Base-by-base conservation (phyloP, 257 asterid genomes). In the Penstemon eatonii region DNA sequence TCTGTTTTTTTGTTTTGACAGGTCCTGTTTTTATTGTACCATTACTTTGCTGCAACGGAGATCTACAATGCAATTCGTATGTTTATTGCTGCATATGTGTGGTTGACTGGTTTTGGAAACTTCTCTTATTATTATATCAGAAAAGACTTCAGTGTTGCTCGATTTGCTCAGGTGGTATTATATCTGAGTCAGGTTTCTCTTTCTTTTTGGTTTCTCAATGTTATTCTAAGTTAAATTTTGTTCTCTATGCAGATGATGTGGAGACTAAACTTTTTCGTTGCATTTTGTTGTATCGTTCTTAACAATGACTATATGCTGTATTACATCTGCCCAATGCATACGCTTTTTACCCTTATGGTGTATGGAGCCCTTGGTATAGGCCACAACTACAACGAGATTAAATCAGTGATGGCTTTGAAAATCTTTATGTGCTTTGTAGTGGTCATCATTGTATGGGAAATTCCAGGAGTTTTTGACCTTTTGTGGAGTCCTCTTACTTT, bases 61-160 rank as follows among this genome's bases (percentile, higher is more conserved):
- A 89, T 93, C 57, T 90, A 93, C 84, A 93, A 93, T 72, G 99
- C 99, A 13, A 88, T 90, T 78, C 97, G 97, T 69, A 69, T 93
- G 73, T 93, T 90, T 64, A 93, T 93, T 74, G 99, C 99, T 78
- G 99, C 97, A 60, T 93, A 93, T 75, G 97, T 93, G 56, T 90
- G 99, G 99, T 88, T 90, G 99, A 93, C 97, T 69, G 99, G 99
- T 54, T 93, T 93, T 61, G 99, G 97, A 60, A 93, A 93, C 83
- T 93, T 93, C 87, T 93, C 99, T 64, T 93, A 93, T 78, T 93
- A 90, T 80, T 93, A 93, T 69, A 85, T 93, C 75, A 90, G 89
- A 61, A 93, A 90, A 79, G 96, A 93, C 76, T 93, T 90, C 74
- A 89, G 97, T 75, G 66, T 93, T 76, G 90, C 90, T 77, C 88